Percentiles rank a stretch among this genome's conserved stretches.
These are phyloP conservation scores for Murraya paniculata DNA, from an alignment of 345 rosid species.

Conservation along the genomic window DNA sequence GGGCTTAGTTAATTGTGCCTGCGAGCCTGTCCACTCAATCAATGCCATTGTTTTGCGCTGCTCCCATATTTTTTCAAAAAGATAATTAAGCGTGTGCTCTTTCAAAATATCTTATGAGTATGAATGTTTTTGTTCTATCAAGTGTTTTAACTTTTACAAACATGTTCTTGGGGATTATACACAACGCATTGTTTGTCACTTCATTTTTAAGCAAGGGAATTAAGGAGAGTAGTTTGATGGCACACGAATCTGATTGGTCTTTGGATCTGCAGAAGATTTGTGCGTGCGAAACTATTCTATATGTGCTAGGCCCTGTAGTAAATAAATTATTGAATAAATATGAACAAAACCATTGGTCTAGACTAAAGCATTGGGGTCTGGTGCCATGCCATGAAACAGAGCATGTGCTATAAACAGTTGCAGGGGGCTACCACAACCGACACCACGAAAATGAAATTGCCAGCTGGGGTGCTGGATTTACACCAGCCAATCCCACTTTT, in stretches of 20 bases:
- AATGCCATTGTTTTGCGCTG: no score
- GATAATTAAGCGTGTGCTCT: no score
- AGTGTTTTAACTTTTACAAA: no score
- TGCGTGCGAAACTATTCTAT: neutral
- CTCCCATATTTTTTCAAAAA: no score
- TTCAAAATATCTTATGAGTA: no score
- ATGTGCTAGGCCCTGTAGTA: neutral
- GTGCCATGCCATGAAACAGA: constrained; percentile 2
- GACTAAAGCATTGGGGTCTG: neutral
- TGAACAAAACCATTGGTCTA: neutral
- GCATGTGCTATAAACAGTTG: constrained; percentile 14
- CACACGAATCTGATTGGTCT: neutral
- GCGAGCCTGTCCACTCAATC: no score
- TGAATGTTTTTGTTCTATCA: no score
- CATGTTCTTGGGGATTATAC: no score
- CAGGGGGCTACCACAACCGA: neutral
- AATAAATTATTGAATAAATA: constrained; percentile 10
- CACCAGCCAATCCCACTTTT: neutral
- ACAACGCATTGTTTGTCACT: neutral
- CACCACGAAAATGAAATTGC: neutral
- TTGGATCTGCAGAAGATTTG: neutral
- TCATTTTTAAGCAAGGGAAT: neutral
- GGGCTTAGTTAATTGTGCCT: neutral
- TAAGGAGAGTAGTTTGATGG: neutral
- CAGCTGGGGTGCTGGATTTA: neutral